Base-by-base conservation (phyloP, 1,284 basidiomycete species). In the Ustilago curta region DNA sequence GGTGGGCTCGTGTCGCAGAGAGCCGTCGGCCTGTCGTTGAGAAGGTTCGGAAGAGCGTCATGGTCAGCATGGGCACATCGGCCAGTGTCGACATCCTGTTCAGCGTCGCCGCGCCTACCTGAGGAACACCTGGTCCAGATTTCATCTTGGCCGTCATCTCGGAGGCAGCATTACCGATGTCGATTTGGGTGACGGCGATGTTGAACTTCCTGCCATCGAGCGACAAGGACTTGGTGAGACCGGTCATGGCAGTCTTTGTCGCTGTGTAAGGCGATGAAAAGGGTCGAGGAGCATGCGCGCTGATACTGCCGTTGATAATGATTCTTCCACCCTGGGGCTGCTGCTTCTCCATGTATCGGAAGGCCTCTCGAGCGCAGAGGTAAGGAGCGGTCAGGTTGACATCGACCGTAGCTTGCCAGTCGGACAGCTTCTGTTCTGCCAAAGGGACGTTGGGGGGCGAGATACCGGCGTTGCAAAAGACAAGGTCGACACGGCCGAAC, bases 291-390 rank as follows among this genome's bases (percentile, higher is more conserved):
- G 70, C 69, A 25, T 77, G 48, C 9, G 78, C 75, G 53, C 71
- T 76, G 54, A 81, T 74, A 39, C 69, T 73, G 40, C 79, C 79
- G 43, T 81, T 81, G 52, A 77, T 73, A 52, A 81, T 76, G 70
- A 81, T 78, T 19, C 79, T 55, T 19, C 79, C 78, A 9, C 79
- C 79, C 52, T 70, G 57, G 2, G 74, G 74, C 25, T 55, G 35
- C 32, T 72, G 74, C 52, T 70, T 77, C 42, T 68, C 52, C 78
- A 81, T 78, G 62, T 78, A 74, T 9, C 77, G 60, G 55, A 79
- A 79, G 1, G 79, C 78, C 51, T 79, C 77, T 4, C 79, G 61
- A 2, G 78, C 50, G 55, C 79, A 81, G 18, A 79, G 70, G 40
- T 59, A 81, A 19, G 79, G 45, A 21, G 70, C 78, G 25, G 77